Evolutionary conservation across 306 rosid species (phyloP), one percentile per base, ranked within the genome.

Genomic region (Quercus bicolor): DNA sequence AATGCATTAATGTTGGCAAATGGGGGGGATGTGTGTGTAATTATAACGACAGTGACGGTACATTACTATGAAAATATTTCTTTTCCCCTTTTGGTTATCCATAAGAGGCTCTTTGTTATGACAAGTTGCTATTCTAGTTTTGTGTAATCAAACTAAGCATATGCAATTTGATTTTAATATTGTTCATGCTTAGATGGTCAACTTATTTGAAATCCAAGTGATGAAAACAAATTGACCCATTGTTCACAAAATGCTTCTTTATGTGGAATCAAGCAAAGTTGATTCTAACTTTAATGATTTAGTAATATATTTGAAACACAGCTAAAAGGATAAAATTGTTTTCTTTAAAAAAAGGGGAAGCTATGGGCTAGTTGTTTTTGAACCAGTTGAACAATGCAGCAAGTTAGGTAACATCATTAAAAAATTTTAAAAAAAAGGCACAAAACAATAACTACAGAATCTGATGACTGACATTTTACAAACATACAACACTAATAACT

Each of bases 111-210:
- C 72, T 33, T 78, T 57, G 59, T 21, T 12, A 74, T 33, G 53
- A 74, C 68, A 56, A 29, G 33, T 74, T 11, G 68, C 28, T 73
- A 20, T 26, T 73, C 68, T 56, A 19, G 51, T 19, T 79, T 53
- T 23, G 52, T 23, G 68, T 79, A 79, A 79, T 79, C 82, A 79
- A 79, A 52, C 77, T 26, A 4, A 12, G 75, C 82, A 74, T 60
- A 76, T 76, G 85, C 78, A 45, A 18, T 33, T 57, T 75, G 72
- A 75, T 51, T 83, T 75, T 18, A 70, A 70, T 61, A 71, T 43
- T 71, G 23, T 62, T 45, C 78, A 83, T 75, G 75, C 80, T 53
- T 31, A 64, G 51, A 55, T 19, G 43, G 80, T 79, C 75, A 75
- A 55, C 78, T 23, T 84, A 48, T 53, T 80, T 64, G 10, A 14